Percentiles rank a stretch among this genome's conserved stretches.
phyloP scores from a whole-genome alignment of 73 alveolate genomes.

The Tetrahymena thermophila region DNA sequence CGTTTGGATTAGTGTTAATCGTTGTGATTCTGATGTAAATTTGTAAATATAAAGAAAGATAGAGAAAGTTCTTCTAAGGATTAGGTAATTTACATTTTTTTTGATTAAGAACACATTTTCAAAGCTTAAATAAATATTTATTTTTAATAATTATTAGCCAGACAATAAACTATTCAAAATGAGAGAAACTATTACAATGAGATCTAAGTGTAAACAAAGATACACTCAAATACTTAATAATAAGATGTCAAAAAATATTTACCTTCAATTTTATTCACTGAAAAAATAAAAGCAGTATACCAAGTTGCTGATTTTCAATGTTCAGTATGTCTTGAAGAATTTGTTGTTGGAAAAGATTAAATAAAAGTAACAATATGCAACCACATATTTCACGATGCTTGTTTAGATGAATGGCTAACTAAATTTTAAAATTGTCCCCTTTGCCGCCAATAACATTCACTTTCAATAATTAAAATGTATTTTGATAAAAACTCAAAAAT shows the following conservation, averaged over 20 bases:
- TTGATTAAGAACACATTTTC: too few species aligned
- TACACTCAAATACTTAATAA: not conserved
- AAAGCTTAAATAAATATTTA: too few species aligned
- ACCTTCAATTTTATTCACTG: not conserved
- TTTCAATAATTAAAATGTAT: not conserved
- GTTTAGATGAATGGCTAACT: not conserved
- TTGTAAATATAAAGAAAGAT: too few species aligned
- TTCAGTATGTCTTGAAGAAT: not conserved
- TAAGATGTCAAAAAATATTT: not conserved
- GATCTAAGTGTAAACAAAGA: not conserved
- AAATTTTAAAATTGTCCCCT: not conserved
- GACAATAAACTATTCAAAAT: too few species aligned
- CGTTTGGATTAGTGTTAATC: too few species aligned
- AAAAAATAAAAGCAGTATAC: not conserved
- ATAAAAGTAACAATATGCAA: not conserved
- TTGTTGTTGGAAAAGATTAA: not conserved
- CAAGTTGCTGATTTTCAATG: not conserved
- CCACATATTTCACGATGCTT: not conserved
- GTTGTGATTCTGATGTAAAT: too few species aligned
- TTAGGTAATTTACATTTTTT: too few species aligned
- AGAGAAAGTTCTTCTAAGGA: too few species aligned
- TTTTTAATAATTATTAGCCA: too few species aligned
- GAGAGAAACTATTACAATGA: too few species aligned
- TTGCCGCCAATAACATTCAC: not conserved
- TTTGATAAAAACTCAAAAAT: not conserved